These are phyloP conservation scores for Pistacia integerrima DNA, from an alignment of 345 rosid genomes.

Conservation along the genomic window DNA sequence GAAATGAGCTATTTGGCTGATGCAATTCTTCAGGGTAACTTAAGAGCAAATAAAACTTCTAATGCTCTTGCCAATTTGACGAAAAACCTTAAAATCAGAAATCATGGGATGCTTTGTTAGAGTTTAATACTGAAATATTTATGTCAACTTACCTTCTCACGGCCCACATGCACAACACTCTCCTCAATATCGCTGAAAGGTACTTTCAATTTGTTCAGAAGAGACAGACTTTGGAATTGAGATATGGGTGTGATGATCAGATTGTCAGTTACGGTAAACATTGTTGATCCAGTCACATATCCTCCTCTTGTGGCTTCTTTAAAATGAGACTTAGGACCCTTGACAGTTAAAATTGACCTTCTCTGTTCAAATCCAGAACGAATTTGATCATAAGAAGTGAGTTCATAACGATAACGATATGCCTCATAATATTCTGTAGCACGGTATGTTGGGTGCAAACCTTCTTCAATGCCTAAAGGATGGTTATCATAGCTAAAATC, in stretches of 20 bases:
- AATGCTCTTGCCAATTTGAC: no score
- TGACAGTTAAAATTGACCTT: background rate
- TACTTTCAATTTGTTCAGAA: conserved; percentile 15
- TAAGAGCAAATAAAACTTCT: no score
- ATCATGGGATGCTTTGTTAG: no score
- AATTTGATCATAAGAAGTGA: background rate
- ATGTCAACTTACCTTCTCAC: conserved; percentile 16
- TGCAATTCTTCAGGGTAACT: no score
- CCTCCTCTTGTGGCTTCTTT: conserved; percentile 8
- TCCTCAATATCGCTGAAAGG: conserved; percentile 25
- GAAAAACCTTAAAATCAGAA: no score
- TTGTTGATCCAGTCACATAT: conserved; percentile 6
- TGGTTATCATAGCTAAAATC: conserved; percentile 17
- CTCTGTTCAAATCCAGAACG: fast-evolving
- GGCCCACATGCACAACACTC: conserved; percentile 9
- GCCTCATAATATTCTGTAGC: background rate
- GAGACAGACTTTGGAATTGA: background rate
- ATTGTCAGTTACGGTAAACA: conserved; percentile 24
- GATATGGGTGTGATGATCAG: conserved; percentile 22
- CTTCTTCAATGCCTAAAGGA: conserved; percentile 12
- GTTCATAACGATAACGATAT: no score
- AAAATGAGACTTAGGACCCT: conserved; percentile 13
- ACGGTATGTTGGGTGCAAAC: background rate
- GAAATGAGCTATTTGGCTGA: no score
- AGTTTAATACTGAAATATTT: no score